Percentiles rank a stretch among this genome's conserved stretches.
Evolutionary conservation across 768 basidiomycete genomes (phyloP).

Genomic region (Boletales sp.): DNA sequence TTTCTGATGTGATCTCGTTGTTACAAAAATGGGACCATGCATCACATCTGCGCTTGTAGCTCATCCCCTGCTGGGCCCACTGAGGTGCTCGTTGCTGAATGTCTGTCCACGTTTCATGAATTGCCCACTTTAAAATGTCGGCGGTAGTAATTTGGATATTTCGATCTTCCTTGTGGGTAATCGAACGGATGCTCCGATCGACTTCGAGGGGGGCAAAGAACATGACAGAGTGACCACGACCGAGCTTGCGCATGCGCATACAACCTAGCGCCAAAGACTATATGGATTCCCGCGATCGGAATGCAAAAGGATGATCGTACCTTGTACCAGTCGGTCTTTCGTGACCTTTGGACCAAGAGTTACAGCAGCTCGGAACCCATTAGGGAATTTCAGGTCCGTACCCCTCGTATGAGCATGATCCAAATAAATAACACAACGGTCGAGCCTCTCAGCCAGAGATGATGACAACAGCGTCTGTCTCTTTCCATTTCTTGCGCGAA

Average conservation of each 20-base stretch:
- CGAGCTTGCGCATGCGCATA: neutral
- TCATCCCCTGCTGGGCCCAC: constrained; percentile 37
- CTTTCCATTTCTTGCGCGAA: neutral
- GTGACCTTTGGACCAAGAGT: constrained; percentile 45
- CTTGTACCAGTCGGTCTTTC: constrained; percentile 52
- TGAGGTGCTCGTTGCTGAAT: constrained; percentile 35
- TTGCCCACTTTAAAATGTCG: constrained; percentile 42
- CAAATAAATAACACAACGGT: constrained; percentile 44
- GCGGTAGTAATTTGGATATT: neutral
- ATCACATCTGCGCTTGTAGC: constrained; percentile 1
- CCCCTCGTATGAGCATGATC: constrained; percentile 50
- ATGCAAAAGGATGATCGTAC: neutral
- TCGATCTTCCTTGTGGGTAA: constrained; percentile 4
- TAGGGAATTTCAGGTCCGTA: constrained; percentile 50
- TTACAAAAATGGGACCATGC: constrained; percentile 12
- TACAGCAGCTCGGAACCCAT: constrained; percentile 17
- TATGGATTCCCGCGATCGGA: neutral
- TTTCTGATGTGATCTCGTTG: neutral
- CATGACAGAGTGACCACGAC: neutral
- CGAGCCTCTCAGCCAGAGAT: constrained; percentile 29
- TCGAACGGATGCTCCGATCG: neutral
- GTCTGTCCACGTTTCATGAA: constrained; percentile 40
- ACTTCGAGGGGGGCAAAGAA: neutral
- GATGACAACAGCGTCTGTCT: neutral
- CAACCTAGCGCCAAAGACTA: neutral